Base-by-base conservation (phyloP, 1,284 basidiomycete genomes). In the Cutaneotrichosporon dermatis region DNA sequence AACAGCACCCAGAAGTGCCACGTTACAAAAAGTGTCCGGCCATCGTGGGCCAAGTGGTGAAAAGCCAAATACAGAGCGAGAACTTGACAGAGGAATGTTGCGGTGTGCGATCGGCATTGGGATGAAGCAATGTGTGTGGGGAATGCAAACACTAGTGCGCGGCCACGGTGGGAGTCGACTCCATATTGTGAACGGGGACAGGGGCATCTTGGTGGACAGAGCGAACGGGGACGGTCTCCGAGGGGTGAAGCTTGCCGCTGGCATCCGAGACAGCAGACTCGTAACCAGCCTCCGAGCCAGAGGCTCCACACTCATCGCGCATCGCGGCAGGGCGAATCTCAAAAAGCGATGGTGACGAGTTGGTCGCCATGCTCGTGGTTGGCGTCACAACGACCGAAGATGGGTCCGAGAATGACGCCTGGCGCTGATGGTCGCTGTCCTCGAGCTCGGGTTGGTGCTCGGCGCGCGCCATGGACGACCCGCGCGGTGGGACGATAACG, bases 381-480 rank as follows among this genome's bases (percentile, higher is more conserved):
- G 62, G 62, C 9, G 62, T 64, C 16, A 64, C 59, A 12, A 64
- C 55, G 5, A 59, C 62, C 2, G 59, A 61, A 6, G 59, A 61
- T 1, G 62, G 59, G 57, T 61, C 61, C 4, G 60, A 61, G 36
- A 57, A 35, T 7, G 55, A 61, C 12, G 53, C 39, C 46, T 48
- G 48, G 40, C 53, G 46, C 15, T 51, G 46, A 15, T 56, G 35
- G 45, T 53, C 51, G 10, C 10, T 15, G 7, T 55, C 54, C 12
- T 45, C 44, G 8, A 16, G 11, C 37, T 36, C 45, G 37, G 25
- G n/a, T 16, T 39, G 42, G n/a, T 37, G 53, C 34, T 49, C 37
- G 9, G 36, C 35, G 36, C 40, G 43, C 9, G 56, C 42, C 10
- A 52, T n/a, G 25, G 61, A 63, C 39, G 61, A 60, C 49, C 16